Evolutionary conservation across 2,329 filamentous ascomycete genomes (phyloP).

Genomic region (Beauveria pseudobassiana): DNA sequence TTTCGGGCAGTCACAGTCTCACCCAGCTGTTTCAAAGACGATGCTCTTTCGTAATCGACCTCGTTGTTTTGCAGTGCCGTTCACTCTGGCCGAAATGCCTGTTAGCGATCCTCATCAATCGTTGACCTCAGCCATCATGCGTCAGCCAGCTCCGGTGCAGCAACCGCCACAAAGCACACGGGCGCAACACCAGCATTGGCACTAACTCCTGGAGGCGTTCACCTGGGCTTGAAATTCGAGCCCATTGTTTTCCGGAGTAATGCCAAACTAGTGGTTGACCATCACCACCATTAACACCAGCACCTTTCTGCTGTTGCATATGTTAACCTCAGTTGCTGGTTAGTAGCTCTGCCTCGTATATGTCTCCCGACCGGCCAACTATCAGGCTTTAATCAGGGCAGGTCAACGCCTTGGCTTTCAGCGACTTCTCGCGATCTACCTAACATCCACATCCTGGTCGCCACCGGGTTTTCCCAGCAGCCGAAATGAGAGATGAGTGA

Average conservation of each 20-base stretch:
- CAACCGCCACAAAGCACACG: background rate
- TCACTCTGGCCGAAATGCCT: background rate
- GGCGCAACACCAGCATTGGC: background rate
- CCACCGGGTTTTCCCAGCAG: too few relatives aligned
- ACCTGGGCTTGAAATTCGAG: background rate
- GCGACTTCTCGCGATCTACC: too few relatives aligned
- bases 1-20: background rate
- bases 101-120: background rate
- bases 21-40: background rate
- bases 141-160: constrained; percentile 7
- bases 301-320: background rate
- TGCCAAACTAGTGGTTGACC: too few relatives aligned
- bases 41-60: too few relatives aligned
- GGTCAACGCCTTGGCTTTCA: too few relatives aligned
- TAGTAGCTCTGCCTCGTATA: background rate
- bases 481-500: too few relatives aligned
- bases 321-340: background rate
- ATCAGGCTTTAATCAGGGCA: too few relatives aligned
- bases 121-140: background rate
- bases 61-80: background rate
- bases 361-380: background rate
- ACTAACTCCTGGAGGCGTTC: background rate
- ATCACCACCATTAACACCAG: background rate
- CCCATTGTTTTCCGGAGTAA: background rate
- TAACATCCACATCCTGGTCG: too few relatives aligned